Conservation (phyloP, 1,139 yeast species). For the Pneumocystis wakefieldiae region DNA sequence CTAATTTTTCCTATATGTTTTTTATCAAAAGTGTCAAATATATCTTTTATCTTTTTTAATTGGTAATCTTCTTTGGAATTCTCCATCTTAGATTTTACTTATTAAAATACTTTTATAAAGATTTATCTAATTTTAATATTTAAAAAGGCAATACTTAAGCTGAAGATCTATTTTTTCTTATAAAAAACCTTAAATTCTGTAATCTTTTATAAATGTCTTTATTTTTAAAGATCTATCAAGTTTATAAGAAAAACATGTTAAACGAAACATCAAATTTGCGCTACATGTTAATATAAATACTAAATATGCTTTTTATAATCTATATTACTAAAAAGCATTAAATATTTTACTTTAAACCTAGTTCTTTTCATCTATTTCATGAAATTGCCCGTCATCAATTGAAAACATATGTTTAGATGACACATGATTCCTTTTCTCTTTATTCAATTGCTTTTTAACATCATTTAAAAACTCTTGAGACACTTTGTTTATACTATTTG, state of each 20-base stretch:
- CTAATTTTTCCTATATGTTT: background rate
- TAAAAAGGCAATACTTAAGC: background rate
- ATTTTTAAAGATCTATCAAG: too few relatives aligned
- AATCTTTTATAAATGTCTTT: too few relatives aligned
- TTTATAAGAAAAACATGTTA: too few relatives aligned
- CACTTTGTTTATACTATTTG: background rate
- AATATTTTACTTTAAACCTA: too few relatives aligned
- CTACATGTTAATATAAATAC: too few relatives aligned
- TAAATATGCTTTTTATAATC: too few relatives aligned
- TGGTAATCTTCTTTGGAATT: background rate
- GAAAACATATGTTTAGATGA: background rate
- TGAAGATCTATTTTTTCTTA: background rate
- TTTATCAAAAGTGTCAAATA: background rate
- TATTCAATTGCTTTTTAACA: too few relatives aligned
- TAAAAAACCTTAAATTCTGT: too few relatives aligned
- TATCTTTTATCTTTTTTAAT: background rate
- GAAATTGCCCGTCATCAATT: too few relatives aligned
- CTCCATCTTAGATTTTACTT: background rate
- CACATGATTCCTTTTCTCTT: background rate
- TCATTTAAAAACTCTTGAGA: background rate
- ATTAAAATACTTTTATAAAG: background rate
- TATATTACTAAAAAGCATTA: too few relatives aligned
- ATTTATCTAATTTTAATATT: background rate
- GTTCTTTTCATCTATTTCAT: too few relatives aligned
- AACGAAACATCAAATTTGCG: too few relatives aligned